phyloP scores from a whole-genome alignment of 1,284 basidiomycete species.

The Leccinum fallax region DNA sequence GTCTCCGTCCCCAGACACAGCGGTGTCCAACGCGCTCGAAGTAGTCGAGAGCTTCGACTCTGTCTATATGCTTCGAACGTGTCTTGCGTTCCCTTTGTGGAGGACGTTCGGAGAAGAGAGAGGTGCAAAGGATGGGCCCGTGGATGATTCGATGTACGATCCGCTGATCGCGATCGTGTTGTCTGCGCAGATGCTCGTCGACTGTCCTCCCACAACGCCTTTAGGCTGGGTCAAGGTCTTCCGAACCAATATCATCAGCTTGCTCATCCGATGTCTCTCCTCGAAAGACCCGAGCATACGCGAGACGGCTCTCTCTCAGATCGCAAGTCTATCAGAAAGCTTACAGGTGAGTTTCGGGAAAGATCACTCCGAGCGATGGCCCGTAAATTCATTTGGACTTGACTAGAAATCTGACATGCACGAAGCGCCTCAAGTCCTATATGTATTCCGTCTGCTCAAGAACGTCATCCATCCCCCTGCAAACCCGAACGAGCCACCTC shows the following conservation, averaged over 20 bases:
- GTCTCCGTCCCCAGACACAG: slow-evolving; percentile 50
- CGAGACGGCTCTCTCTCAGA: slow-evolving; percentile 54
- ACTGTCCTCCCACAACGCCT: slow-evolving; percentile 55
- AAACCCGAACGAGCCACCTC: slow-evolving; percentile 43
- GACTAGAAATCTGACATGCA: slow-evolving; percentile 68
- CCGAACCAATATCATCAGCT: slow-evolving; percentile 76
- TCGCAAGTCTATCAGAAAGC: slow-evolving; percentile 54
- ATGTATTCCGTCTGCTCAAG: slow-evolving; percentile 76
- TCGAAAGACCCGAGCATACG: slow-evolving; percentile 66
- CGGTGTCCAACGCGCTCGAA: slow-evolving; percentile 56
- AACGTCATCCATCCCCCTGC: slow-evolving; percentile 53
- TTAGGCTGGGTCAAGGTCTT: slow-evolving; percentile 83
- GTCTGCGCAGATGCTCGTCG: slow-evolving; percentile 62
- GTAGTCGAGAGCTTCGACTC: slow-evolving; percentile 75
- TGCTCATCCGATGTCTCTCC: slow-evolving; percentile 77
- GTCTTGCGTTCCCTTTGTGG: slow-evolving; percentile 70
- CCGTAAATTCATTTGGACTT: slow-evolving; percentile 6
- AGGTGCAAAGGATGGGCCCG: slow-evolving; percentile 19
- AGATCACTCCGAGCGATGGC: slow-evolving; percentile 2
- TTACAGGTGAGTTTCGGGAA: slow-evolving; percentile 51
- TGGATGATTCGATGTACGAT: slow-evolving; percentile 64
- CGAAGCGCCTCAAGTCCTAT: slow-evolving; percentile 77
- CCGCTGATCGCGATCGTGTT: slow-evolving; percentile 79
- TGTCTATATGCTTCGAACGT: slow-evolving; percentile 69
- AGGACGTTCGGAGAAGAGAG: slow-evolving; percentile 47